Conservation (phyloP, 192 early-diverging fungal genomes). For the Coemansia sp. region DNA sequence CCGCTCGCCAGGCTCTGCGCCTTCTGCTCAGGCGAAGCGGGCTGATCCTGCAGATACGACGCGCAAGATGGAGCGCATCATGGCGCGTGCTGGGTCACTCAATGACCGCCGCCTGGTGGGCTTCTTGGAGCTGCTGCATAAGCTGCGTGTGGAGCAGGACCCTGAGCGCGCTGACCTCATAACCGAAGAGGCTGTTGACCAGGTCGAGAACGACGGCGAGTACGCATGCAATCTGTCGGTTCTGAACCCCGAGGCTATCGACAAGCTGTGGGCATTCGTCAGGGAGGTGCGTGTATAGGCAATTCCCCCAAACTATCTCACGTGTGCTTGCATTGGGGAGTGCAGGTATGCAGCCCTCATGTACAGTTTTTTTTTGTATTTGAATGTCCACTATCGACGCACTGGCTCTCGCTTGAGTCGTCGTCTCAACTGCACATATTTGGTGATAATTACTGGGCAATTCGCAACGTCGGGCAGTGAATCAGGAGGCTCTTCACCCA, state of each 20-base stretch:
- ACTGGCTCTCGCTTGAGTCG: not conserved
- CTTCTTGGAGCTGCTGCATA: slow-evolving; percentile 39
- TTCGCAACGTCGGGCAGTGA: not conserved
- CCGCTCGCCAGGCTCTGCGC: not conserved
- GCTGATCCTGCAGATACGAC: slow-evolving; percentile 3
- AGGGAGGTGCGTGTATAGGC: not conserved
- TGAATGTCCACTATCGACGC: not conserved
- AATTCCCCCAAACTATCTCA: not conserved
- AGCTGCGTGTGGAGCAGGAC: slow-evolving; percentile 47
- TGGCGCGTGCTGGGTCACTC: slow-evolving; percentile 19
- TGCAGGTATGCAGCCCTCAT: not conserved
- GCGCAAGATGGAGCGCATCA: slow-evolving; percentile 35
- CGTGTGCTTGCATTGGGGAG: not conserved
- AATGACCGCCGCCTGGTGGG: slow-evolving; percentile 24
- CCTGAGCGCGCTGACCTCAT: slow-evolving; percentile 29
- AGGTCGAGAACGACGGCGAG: slow-evolving; percentile 24
- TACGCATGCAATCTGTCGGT: slow-evolving; percentile 39
- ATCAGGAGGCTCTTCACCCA: not conserved
- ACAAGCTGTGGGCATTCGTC: slow-evolving; percentile 41
- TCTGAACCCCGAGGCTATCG: slow-evolving; percentile 35
- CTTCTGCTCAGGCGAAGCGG: not conserved
- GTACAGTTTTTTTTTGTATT: not conserved
- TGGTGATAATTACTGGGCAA: slow-evolving; percentile 1
- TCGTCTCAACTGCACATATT: not conserved
- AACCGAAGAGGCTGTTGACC: slow-evolving; percentile 29